Percentiles rank a stretch among this genome's conserved stretches.
phyloP scores from a whole-genome alignment of 768 basidiomycete species.

The Suillus subalutaceus region DNA sequence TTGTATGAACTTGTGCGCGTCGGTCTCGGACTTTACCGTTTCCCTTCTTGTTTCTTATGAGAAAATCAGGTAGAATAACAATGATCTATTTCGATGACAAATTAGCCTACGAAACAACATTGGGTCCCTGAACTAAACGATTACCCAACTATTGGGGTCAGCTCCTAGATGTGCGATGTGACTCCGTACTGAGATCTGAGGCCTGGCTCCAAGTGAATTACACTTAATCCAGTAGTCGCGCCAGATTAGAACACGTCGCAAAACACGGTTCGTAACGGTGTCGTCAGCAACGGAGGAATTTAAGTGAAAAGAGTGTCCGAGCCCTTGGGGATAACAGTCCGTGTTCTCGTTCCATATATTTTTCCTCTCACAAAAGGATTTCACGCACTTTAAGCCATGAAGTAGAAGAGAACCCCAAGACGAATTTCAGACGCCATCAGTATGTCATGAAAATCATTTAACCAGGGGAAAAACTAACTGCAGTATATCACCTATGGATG shows the following conservation, averaged over 20 bases:
- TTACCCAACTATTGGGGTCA: background rate
- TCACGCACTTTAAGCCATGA: background rate
- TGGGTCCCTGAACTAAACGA: background rate
- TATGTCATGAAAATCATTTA: background rate
- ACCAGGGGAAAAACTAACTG: background rate
- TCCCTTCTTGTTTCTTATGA: background rate
- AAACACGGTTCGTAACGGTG: background rate
- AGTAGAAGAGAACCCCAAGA: background rate
- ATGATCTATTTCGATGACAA: background rate
- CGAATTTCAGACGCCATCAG: background rate
- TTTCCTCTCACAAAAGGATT: background rate
- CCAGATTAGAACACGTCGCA: background rate
- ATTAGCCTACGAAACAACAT: background rate
- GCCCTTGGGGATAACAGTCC: background rate
- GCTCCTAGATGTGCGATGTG: background rate
- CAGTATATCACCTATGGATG: background rate
- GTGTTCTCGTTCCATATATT: background rate
- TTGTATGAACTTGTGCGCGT: slow-evolving; percentile 88
- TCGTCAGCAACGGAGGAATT: background rate
- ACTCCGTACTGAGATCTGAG: background rate
- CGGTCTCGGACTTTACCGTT: slow-evolving; percentile 40
- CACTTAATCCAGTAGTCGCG: background rate
- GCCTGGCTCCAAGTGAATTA: background rate
- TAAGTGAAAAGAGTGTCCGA: background rate
- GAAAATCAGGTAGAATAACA: background rate